Conservation (phyloP, 139 green algal species). For the Zygnema circumcarinatum region DNA sequence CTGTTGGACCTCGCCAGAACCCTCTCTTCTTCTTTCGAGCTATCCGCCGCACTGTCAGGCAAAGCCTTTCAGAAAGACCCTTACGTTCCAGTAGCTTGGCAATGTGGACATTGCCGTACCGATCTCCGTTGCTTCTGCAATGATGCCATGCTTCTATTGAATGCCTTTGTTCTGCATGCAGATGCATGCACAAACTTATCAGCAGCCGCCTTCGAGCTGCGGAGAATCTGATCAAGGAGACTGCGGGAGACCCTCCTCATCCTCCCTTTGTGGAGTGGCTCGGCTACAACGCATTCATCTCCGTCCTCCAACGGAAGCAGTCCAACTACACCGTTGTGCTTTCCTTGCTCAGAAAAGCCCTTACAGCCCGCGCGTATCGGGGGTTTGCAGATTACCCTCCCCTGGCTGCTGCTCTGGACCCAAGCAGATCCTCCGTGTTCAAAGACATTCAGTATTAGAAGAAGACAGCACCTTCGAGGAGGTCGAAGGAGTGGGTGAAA, state of each 20-base stretch:
- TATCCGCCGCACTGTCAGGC: neutral
- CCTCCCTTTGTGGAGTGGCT: conserved; percentile 18
- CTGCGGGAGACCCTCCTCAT: neutral
- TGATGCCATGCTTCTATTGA: neutral
- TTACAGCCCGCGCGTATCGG: neutral
- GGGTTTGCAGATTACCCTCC: neutral
- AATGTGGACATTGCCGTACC: neutral
- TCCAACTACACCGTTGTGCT: conserved; percentile 9
- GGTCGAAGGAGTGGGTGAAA: neutral
- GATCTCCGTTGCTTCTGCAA: neutral
- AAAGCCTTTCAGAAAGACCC: neutral
- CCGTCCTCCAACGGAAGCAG: conserved; percentile 41
- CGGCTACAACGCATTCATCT: conserved; percentile 10
- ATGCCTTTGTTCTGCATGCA: neutral
- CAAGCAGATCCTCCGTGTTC: neutral
- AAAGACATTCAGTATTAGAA: neutral
- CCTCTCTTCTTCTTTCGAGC: neutral
- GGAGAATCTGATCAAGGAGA: neutral
- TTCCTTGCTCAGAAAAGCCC: neutral
- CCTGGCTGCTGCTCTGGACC: neutral
- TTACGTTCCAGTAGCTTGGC: neutral
- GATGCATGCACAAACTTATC: conserved; percentile 18
- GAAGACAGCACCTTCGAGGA: neutral
- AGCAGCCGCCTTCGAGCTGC: neutral
- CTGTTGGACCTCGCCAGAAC: neutral